Base-by-base conservation (phyloP, 768 basidiomycete genomes). In the Psilocybe subaeruginosa region DNA sequence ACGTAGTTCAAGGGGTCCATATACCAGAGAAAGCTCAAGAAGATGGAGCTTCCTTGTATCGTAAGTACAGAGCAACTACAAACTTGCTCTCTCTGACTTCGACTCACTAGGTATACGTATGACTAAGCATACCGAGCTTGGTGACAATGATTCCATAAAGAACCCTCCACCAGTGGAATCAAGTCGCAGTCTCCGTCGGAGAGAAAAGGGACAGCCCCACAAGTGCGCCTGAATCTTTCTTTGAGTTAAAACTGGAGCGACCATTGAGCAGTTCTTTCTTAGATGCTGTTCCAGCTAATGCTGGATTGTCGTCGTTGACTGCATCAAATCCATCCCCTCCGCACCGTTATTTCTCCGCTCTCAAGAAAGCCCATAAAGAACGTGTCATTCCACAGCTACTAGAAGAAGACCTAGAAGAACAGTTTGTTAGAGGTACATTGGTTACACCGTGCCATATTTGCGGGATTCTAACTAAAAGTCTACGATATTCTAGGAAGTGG, bases 361-460 rank as follows among this genome's bases (percentile, higher is more conserved):
- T 93, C 55, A 92, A 88, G 76, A 86, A 77, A 68, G 90, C 85
- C 14, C 86, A 89, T 66, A 83, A 81, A 70, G 70, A 83, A 61
- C 88, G 93, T 62, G 73, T 74, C 19, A 58, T 89, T 37, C 92
- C 92, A 0, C 84, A 87, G 61, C 73, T 96, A 53, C 80, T 77
- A 61, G 94, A 96, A 71, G 82, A 83, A 54, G 94, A 97, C 68
- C 62, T 97, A n/a, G 90, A 91, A 62, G 95, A 97, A 76, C 77
- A 81, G 19, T 97, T 97, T 73, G 90, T 96, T 54, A 82, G 92
- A 73, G 95, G 95, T 91, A 69, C 72, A 77, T 45, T 50, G 50
- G 39, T 23, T 17, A 46, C 37, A 59, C 19, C 6, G 27, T 58
- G n/a, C 43, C 43, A 17, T 8, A 16, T 51, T 35, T 35, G 7